These are phyloP conservation scores for Saccharomycopsis malanga DNA, from an alignment of 805 yeast species.

Conservation along the genomic window DNA sequence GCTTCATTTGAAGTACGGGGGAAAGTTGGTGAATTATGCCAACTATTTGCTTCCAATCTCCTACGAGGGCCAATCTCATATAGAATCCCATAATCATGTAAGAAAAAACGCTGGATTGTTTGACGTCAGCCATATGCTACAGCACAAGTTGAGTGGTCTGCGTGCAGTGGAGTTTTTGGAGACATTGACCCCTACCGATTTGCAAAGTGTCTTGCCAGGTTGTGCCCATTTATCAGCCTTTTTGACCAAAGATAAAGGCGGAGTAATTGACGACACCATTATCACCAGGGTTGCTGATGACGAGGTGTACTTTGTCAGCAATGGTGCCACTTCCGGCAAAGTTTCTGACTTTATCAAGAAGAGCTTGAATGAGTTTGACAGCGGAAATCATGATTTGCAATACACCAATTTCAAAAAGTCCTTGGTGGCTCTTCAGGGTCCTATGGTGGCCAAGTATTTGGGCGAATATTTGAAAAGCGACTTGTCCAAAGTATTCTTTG, in stretches of 20 bases:
- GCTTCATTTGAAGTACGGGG: slow-evolving; percentile 70
- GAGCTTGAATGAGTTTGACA: slow-evolving; percentile 37
- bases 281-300: slow-evolving; percentile 66
- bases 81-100: slow-evolving; percentile 94
- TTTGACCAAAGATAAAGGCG: slow-evolving; percentile 68
- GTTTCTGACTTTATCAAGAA: slow-evolving; percentile 59
- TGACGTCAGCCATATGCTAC: slow-evolving; percentile 97
- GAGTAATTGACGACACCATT: slow-evolving; percentile 87
- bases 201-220: slow-evolving; percentile 44
- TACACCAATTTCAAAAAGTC: slow-evolving; percentile 36
- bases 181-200: slow-evolving; percentile 82
- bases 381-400: slow-evolving; percentile 27
- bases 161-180: slow-evolving; percentile 64
- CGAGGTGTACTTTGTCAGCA: slow-evolving; percentile 79
- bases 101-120: slow-evolving; percentile 82
- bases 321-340: slow-evolving; percentile 88
- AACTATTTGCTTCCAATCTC: slow-evolving; percentile 95
- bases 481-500: slow-evolving; percentile 63
- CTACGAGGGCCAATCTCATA: slow-evolving; percentile 72
- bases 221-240: slow-evolving; percentile 73
- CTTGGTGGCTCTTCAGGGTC: slow-evolving; percentile 90
- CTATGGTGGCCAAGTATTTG: slow-evolving; percentile 63
- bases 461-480: slow-evolving; percentile 55
- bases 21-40: slow-evolving; percentile 92
- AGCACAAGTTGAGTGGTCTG: slow-evolving; percentile 69